phyloP scores from a whole-genome alignment of 2,329 filamentous ascomycete species.

The Graphilbum fragrans region DNA sequence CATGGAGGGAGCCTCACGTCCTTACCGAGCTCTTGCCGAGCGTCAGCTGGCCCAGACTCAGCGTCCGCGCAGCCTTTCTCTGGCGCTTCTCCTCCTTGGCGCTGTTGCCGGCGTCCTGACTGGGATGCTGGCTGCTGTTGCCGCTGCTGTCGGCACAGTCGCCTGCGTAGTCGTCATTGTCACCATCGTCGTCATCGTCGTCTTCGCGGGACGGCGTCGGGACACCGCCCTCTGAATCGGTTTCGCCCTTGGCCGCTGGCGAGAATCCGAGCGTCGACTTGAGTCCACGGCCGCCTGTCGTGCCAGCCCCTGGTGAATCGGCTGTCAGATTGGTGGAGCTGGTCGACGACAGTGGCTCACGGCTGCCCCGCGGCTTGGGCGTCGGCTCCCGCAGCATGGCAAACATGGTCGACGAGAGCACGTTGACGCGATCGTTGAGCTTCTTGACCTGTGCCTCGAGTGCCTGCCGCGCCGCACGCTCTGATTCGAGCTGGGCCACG shows the following conservation, averaged over 20 bases:
- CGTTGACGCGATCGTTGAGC: conserved; percentile 36
- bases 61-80: conserved; percentile 47
- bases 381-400: conserved; percentile 21
- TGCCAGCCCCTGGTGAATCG: too few species aligned
- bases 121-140: conserved; percentile 18
- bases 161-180: conserved; percentile 13
- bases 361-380: conserved; percentile 18
- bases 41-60: conserved; percentile 52
- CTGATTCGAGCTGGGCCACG: conserved; percentile 39
- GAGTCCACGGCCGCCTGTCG: conserved; percentile 15
- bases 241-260: conserved; percentile 16
- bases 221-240: conserved; percentile 34
- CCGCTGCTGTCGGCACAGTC: conserved; percentile 11
- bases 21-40: conserved; percentile 11
- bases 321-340: too few species aligned
- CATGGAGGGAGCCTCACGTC: too few species aligned
- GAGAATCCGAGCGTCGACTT: background rate
- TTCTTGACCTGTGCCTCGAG: conserved; percentile 45
- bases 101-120: conserved; percentile 16
- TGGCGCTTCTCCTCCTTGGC: conserved; percentile 14
- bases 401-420: conserved; percentile 29
- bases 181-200: conserved; percentile 15
- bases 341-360: conserved; percentile 11
- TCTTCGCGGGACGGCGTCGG: conserved; percentile 31
- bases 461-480: conserved; percentile 40